Conservation (phyloP, 768 basidiomycete species). For the Kockovaella imperatae region DNA sequence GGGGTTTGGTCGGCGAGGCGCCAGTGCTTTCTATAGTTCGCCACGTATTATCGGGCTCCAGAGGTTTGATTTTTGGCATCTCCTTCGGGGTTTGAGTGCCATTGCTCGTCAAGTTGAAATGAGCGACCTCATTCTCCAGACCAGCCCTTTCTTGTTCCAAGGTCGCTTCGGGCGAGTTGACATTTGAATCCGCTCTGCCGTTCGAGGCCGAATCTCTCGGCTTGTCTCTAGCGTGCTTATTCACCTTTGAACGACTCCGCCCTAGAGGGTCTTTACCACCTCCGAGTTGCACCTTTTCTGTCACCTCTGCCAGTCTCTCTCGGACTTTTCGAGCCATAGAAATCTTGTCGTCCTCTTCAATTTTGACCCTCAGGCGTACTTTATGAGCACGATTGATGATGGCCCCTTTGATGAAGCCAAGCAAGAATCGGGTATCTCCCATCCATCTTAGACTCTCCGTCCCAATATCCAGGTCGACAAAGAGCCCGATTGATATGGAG, state of each 20-base stretch:
- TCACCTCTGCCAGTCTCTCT: constrained; percentile 6
- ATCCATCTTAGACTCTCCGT: constrained; percentile 45
- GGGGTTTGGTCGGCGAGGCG: constrained; percentile 4
- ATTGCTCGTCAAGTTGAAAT: too few relatives aligned
- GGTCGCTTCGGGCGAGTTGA: too few relatives aligned
- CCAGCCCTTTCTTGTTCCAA: too few relatives aligned
- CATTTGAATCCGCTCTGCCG: not conserved
- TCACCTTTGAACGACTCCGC: constrained; percentile 10
- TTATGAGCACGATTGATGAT: constrained; percentile 25
- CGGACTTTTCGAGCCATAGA: constrained; percentile 21
- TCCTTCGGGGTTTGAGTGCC: not conserved
- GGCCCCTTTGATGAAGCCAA: constrained; percentile 37
- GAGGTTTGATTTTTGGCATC: constrained; percentile 14
- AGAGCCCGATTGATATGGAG: constrained; percentile 35
- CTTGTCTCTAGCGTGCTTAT: constrained; percentile 1
- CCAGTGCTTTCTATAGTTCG: constrained; percentile 26
- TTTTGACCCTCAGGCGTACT: constrained; percentile 33
- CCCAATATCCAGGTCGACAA: constrained; percentile 38
- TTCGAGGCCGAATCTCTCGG: not conserved
- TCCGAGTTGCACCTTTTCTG: constrained; percentile 5
- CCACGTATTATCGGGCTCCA: constrained; percentile 38
- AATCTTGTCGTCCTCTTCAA: constrained; percentile 28
- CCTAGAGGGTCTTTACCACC: constrained; percentile 8
- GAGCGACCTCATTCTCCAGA: not conserved
- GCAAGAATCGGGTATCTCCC: constrained; percentile 42